phyloP scores from a whole-genome alignment of 371 early-diverging fungal genomes.

The Vairimorpha necatrix region DNA sequence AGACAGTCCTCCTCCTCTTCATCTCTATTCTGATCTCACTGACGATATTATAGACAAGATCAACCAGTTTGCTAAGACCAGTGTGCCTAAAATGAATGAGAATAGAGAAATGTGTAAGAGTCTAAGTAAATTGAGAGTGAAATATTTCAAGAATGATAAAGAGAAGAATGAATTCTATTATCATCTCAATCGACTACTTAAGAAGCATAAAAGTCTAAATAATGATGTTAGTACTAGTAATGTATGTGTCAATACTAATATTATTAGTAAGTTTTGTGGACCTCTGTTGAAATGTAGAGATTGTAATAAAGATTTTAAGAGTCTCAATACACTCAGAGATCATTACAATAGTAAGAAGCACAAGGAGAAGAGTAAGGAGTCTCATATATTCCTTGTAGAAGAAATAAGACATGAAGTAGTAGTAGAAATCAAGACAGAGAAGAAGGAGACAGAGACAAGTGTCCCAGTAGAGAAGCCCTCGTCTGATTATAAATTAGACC shows the following conservation, averaged over 20 bases:
- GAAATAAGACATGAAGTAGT: neutral
- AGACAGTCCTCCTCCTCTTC: neutral
- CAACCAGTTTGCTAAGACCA: neutral
- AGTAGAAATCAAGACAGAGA: neutral
- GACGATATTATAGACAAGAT: conserved; percentile 7
- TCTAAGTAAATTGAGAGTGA: neutral
- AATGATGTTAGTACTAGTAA: neutral
- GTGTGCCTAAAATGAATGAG: neutral
- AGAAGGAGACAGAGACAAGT: neutral
- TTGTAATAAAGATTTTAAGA: conserved; percentile 14
- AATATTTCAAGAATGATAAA: neutral
- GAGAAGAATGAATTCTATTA: neutral
- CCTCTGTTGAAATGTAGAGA: conserved; percentile 6
- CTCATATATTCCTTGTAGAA: neutral
- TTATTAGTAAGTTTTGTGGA: neutral
- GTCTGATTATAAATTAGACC: neutral
- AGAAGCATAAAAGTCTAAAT: neutral
- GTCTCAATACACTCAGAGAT: conserved; percentile 2
- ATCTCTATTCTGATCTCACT: neutral
- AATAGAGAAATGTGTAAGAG: neutral
- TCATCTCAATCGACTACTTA: neutral
- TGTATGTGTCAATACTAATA: neutral
- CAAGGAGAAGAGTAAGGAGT: neutral
- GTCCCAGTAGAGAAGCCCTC: neutral
- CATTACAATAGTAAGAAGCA: conserved; percentile 30